These are phyloP conservation scores for Beauveria bassiana DNA, from an alignment of 2,329 filamentous ascomycete species.

Conservation along the genomic window DNA sequence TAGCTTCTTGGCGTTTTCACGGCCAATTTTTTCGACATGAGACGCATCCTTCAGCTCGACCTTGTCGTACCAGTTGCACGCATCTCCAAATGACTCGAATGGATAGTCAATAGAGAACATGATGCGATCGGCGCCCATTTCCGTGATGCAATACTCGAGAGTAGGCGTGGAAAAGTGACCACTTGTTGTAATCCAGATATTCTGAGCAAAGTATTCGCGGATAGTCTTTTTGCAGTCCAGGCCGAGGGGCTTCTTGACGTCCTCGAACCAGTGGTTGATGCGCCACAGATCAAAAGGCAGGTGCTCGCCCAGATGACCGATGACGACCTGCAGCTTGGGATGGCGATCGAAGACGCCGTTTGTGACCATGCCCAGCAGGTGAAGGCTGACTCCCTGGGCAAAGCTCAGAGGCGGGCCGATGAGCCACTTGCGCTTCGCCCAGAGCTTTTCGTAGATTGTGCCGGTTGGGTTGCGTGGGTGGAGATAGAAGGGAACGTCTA, in stretches of 20 bases:
- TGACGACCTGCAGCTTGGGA: conserved; percentile 36
- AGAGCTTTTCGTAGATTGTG: conserved; percentile 49
- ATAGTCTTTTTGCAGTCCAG: conserved; percentile 40
- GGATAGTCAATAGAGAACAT: conserved; percentile 48
- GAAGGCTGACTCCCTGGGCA: conserved; percentile 50
- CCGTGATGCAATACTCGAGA: conserved; percentile 39
- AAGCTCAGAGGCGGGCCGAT: conserved; percentile 53
- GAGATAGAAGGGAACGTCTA: conserved; percentile 58
- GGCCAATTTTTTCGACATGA: conserved; percentile 32
- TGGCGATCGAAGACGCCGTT: conserved; percentile 44
- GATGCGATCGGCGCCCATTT: conserved; percentile 42
- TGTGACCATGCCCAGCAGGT: conserved; percentile 43
- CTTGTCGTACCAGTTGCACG: conserved; percentile 33
- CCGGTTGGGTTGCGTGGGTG: conserved; percentile 54
- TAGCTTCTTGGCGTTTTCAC: conserved; percentile 35
- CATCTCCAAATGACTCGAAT: conserved; percentile 38
- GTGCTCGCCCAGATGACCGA: conserved; percentile 42
- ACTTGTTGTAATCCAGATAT: conserved; percentile 50
- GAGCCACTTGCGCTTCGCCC: conserved; percentile 50
- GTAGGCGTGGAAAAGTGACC: conserved; percentile 49
- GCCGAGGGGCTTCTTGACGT: conserved; percentile 43
- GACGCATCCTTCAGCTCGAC: conserved; percentile 23
- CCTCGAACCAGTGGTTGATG: conserved; percentile 48
- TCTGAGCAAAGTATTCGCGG: conserved; percentile 45
- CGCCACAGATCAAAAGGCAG: conserved; percentile 42